Evolutionary conservation across 805 yeast species (phyloP), one percentile per base, ranked within the genome.

Genomic region (Candida koratica): DNA sequence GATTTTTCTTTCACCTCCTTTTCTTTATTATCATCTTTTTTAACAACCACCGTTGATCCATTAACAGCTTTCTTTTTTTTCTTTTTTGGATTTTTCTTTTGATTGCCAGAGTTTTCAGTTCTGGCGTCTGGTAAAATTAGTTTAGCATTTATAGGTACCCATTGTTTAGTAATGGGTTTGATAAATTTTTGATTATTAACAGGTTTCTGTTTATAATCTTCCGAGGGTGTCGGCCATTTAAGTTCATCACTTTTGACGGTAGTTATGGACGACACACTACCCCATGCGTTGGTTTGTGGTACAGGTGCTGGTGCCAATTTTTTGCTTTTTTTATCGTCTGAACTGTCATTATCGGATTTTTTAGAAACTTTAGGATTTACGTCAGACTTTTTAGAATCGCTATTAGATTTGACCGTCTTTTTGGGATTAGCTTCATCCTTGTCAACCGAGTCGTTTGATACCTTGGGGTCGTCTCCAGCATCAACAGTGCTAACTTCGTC

Each of bases 261-360:
- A 9, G 37, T 18, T 17, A 17, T 31, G 6, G 38, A 16, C 35
- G 25, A 19, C 12, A 68, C 69, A 4, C 25, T 18, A 6, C 34
- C 27, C 73, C 73, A 67, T 6, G 60, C 73, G 11, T 67, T 60
- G 34, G 60, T 64, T 31, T 57, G 37, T 7, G 73, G 73, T 35
- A 67, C 70, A 1, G 73, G 73, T 7, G 73, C 73, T 4, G 73
- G 71, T 5, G 69, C 67, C 47, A 67, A 59, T 34, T 42, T 45
- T 25, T 42, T 42, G 18, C 38, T 43, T 28, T 37, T 40, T 22
- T 35, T 39, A 11, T 40, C 33, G n/a, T 15, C 26, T 17, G 14
- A 22, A 17, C 30, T 25, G 4, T 13, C 28, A 17, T 27, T 27
- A 6, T 17, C 17, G 15, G n/a, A 13, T 5, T 34, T 28, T 16